Evolutionary conservation across 306 rosid species (phyloP), one percentile per base, ranked within the genome.

Genomic region (Crotalaria pallida): DNA sequence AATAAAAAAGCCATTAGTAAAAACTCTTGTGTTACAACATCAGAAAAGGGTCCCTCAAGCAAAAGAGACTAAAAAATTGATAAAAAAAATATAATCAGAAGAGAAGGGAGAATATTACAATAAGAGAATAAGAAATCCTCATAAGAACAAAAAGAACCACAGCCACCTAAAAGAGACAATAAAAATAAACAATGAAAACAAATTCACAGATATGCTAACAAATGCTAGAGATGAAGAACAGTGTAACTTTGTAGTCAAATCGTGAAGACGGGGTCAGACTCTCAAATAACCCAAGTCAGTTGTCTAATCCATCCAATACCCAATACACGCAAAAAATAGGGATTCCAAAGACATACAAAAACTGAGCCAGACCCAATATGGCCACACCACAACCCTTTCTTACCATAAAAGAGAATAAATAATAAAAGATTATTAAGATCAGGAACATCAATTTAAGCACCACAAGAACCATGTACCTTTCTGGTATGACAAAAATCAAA

Each of bases 31-130:
- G 59, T 31, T 59, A 40, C 33, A 40, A 1, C 52, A 72, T 26
- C 77, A 34, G 27, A 60, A 49, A 21, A 43, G 10, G 21, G 71
- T 47, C 6, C 34, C 16, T 38, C 55, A 63, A 73, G 65, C 65
- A 73, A 53, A 53, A 24, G 56, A 73, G n/a, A 18, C 34, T 6
- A 16, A n/a, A 62, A n/a, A 50, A n/a, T n/a, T n/a, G n/a, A n/a
- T n/a, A n/a, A n/a, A n/a, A n/a, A n/a, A n/a, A n/a, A n/a, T n/a
- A n/a, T n/a, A n/a, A n/a, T n/a, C n/a, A n/a, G n/a, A n/a, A n/a
- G n/a, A n/a, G n/a, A n/a, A n/a, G n/a, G n/a, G n/a, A n/a, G n/a
- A n/a, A n/a, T n/a, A n/a, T n/a, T n/a, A n/a, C n/a, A n/a, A n/a
- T n/a, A n/a, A n/a, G n/a, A n/a, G n/a, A n/a, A n/a, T n/a, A n/a